Base-by-base conservation (phyloP, 1,284 basidiomycete species). In the Tylopilus sp. region DNA sequence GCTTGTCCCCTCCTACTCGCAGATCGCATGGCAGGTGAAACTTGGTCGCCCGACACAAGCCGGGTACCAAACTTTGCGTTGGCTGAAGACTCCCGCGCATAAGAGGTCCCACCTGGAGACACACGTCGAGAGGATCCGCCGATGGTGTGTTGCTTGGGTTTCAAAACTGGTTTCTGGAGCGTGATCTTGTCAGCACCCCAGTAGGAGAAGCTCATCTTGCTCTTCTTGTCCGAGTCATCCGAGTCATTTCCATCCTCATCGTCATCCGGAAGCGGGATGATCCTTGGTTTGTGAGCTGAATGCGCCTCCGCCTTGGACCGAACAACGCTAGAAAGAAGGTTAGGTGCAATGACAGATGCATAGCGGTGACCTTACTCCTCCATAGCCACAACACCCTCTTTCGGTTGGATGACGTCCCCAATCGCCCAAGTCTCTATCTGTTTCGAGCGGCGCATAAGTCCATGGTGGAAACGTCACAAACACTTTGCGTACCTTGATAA, bases 401-500 rank as follows among this genome's bases (percentile, higher is more conserved):
- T 75, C 31, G 86, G 83, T 59, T 84, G 81, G 29, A 81, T 73
- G 7, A 84, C 81, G 57, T 85, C 82, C 19, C 81, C 85, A 55
- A 90, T 89, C n/a, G 77, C 79, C 92, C 92, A 95, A 10, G 85
- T 92, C 68, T 93, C 87, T 51, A 95, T 91, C 83, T 92, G 55
- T 37, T 39, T 35, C n/a, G 18, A 33, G 11, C n/a, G 16, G 38
- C 33, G 8, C 10, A 31, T 65, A 15, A 34, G 37, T 33, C 12
- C 10, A 36, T 36, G 7, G 11, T 18, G 6, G 36, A 44, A 55
- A 51, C 48, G 41, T 44, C 26, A 46, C 48, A 39, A 41, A 49
- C 41, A 37, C 21, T 45, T 25, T 29, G 46, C 49, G 25, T 51
- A 89, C 89, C 77, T 88, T 88, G 61, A 92, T 62, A 62, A 91